Evolutionary conservation across 2,329 filamentous ascomycete species (phyloP), one percentile per base, ranked within the genome.

Genomic region (Stagonosporopsis chrysanthemi): DNA sequence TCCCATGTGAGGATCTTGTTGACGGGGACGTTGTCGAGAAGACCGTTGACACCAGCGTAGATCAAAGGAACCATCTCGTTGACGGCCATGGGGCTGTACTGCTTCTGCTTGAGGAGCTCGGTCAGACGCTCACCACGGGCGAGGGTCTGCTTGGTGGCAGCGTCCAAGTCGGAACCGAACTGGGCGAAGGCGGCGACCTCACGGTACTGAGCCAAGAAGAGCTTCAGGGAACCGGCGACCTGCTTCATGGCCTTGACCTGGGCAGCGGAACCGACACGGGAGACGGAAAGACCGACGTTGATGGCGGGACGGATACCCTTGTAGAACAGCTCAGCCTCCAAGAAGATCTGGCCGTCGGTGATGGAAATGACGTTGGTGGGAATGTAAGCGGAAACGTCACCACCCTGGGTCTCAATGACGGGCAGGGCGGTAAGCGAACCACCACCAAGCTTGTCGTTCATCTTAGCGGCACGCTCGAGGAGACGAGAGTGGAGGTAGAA

Each of bases 211-310:
- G 95, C 95, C 90, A 99, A 91, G 92, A 98, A 99, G 75, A 99
- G 92, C 89, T 99, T 99, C 79, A 99, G 87, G 72, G 94, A 98
- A 88, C 95, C 95, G 77, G 95, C 95, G 75, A 99, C 95, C 87
- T 99, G 95, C 89, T 99, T 99, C 95, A 99, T 99, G 84, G 95
- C 93, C 91, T 98, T 99, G 82, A 98, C 88, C 88, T 99, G 95
- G 79, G 95, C 95, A 80, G 95, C 92, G 78, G 95, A 99, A 81
- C 95, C 95, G 89, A 99, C 95, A 91, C 95, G 95, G 73, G 95
- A 99, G 75, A 99, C 95, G 76, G 95, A 99, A 74, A 99, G 91
- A 95, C 95, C 95, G 90, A 99, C 95, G 88, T 99, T 99, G 83
- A 99, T 99, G 84, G 95, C 95, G 75, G 95, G 95, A 79, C 95